Conservation (phyloP, 2,329 filamentous ascomycete genomes). For the Alternaria viburni region DNA sequence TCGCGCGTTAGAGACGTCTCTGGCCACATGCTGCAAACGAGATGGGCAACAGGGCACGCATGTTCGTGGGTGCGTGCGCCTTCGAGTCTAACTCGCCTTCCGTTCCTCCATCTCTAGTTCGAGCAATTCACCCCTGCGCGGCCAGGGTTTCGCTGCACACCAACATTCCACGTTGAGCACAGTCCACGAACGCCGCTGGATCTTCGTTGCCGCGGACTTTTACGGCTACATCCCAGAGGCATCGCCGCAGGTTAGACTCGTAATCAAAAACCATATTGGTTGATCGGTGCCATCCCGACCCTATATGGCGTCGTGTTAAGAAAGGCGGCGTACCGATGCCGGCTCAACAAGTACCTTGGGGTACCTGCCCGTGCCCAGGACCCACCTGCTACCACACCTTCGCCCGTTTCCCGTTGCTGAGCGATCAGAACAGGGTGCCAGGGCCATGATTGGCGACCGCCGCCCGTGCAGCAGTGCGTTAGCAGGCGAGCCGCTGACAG, state of each 20-base stretch:
- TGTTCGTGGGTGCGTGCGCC: constrained; percentile 32
- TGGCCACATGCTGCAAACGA: constrained; percentile 47
- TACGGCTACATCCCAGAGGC: constrained; percentile 41
- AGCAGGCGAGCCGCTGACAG: constrained; percentile 31
- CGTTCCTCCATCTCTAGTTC: constrained; percentile 35
- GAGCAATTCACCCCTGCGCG: constrained; percentile 32
- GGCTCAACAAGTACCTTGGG: constrained; percentile 41
- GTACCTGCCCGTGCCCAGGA: constrained; percentile 30
- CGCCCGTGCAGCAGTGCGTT: constrained; percentile 30
- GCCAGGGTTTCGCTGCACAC: constrained; percentile 31
- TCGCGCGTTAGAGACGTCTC: constrained; percentile 43
- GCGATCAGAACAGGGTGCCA: constrained; percentile 34
- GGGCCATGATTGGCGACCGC: constrained; percentile 38
- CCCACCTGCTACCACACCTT: constrained; percentile 26
- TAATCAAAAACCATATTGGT: constrained; percentile 49
- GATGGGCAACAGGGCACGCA: constrained; percentile 37
- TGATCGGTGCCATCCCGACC: constrained; percentile 43
- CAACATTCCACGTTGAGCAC: constrained; percentile 47
- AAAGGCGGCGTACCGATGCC: constrained; percentile 37
- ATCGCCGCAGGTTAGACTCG: constrained; percentile 40
- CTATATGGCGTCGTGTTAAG: constrained; percentile 37
- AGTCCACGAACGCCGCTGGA: constrained; percentile 43
- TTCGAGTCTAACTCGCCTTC: constrained; percentile 30
- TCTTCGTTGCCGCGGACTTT: constrained; percentile 44
- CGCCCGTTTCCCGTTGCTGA: constrained; percentile 30